A percentile compares a stretch with the other conserved stretches of the same genome.
Conservation (phyloP, 768 basidiomycete species). For the Boletus rubescentipes region DNA sequence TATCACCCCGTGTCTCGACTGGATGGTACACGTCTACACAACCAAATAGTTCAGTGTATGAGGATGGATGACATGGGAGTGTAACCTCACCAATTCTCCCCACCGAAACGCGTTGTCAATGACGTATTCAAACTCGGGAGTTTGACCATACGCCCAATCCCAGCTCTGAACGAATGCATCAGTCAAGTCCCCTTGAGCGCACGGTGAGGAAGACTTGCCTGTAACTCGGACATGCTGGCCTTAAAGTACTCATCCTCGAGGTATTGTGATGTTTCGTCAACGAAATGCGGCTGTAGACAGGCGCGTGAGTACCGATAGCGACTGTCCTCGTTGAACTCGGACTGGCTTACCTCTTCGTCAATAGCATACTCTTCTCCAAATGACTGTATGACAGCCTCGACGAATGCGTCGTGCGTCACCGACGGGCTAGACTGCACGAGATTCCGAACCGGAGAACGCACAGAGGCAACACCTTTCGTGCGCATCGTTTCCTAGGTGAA, state of each 20-base stretch:
- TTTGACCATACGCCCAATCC: constrained; percentile 93
- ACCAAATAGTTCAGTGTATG: background rate
- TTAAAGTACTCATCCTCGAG: constrained; percentile 57
- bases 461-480: constrained; percentile 85
- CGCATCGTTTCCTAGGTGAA: constrained; percentile 71
- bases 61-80: constrained; percentile 9
- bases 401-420: constrained; percentile 69
- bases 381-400: constrained; percentile 61
- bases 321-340: background rate
- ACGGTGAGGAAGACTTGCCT: constrained; percentile 40
- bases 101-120: constrained; percentile 45
- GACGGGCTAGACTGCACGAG: constrained; percentile 52
- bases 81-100: constrained; percentile 45
- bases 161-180: constrained; percentile 58
- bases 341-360: constrained; percentile 32
- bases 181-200: background rate
- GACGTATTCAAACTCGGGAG: constrained; percentile 85
- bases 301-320: background rate
- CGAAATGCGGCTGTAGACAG: constrained; percentile 36
- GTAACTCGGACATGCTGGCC: constrained; percentile 70
- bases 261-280: constrained; percentile 48
- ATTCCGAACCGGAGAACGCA: constrained; percentile 91
- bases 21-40: constrained; percentile 45
- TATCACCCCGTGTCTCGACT: constrained; percentile 62
- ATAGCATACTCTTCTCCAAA: constrained; percentile 62